These are phyloP conservation scores for Clarireedia monteithiana DNA, from an alignment of 2,329 filamentous ascomycete species.

Conservation along the genomic window DNA sequence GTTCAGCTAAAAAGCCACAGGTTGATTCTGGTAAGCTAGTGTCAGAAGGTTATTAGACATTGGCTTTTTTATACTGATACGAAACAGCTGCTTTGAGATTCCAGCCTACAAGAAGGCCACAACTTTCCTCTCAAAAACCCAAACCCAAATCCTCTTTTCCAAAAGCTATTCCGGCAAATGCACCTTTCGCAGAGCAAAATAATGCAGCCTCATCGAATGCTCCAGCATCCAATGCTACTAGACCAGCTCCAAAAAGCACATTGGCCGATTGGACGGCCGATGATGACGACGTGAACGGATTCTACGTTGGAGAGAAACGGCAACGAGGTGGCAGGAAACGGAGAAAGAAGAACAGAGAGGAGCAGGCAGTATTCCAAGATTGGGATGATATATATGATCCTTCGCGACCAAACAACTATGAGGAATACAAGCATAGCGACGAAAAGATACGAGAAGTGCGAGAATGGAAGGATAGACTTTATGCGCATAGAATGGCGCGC, in stretches of 20 bases:
- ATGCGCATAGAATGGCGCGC: conserved; percentile 54
- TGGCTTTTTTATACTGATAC: conserved; percentile 36
- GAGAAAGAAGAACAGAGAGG: conserved; percentile 66
- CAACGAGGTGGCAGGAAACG: conserved; percentile 59
- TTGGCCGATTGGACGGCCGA: conserved; percentile 77
- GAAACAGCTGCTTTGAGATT: conserved; percentile 62
- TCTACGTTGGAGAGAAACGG: conserved; percentile 54
- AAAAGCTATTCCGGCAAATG: conserved; percentile 32
- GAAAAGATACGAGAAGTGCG: conserved; percentile 72
- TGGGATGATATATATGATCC: conserved; percentile 94
- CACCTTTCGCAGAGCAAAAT: conserved; percentile 20
- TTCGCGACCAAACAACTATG: conserved; percentile 70
- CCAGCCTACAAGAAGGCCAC: conserved; percentile 76
- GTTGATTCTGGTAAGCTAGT: conserved; percentile 52
- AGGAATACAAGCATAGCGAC: conserved; percentile 77
- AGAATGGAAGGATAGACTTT: conserved; percentile 80
- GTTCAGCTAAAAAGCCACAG: conserved; percentile 49
- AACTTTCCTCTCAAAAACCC: conserved; percentile 48
- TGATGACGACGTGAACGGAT: conserved; percentile 67
- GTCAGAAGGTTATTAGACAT: conserved; percentile 25
- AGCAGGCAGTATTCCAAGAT: conserved; percentile 54
- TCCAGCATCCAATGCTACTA: conserved; percentile 27
- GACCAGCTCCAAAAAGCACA: conserved; percentile 52
- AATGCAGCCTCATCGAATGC: conserved; percentile 25
- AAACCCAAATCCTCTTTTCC: conserved; percentile 55